These are phyloP conservation scores for Henningerozyma blattae DNA, from an alignment of 805 yeast genomes.

Conservation along the genomic window DNA sequence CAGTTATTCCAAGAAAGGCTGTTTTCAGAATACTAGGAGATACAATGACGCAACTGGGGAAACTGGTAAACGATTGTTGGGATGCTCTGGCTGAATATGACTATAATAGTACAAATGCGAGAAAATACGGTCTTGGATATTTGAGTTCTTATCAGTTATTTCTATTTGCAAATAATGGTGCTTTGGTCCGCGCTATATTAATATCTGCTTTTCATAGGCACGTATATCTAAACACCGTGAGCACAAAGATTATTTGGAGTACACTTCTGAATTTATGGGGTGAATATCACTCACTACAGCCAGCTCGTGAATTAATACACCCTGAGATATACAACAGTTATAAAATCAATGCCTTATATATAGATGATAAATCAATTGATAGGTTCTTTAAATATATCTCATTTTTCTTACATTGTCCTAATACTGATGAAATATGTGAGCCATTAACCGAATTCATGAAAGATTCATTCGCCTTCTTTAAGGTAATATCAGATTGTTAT, in stretches of 20 bases:
- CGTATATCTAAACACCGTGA: conserved; percentile 43
- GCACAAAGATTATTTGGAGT: conserved; percentile 60
- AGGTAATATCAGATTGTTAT: conserved; percentile 40
- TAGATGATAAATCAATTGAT: conserved; percentile 16
- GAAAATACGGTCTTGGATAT: conserved; percentile 44
- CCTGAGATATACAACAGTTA: conserved; percentile 20
- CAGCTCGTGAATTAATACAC: conserved; percentile 9
- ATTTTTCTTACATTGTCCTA: conserved; percentile 21
- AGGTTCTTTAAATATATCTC: conserved; percentile 10
- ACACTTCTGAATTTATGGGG: conserved; percentile 28
- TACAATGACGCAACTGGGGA: conserved; percentile 47
- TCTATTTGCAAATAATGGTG: conserved; percentile 44
- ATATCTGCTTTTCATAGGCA: conserved; percentile 60
- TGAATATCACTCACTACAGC: conserved; percentile 8
- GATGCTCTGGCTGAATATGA: conserved; percentile 56
- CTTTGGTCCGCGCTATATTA: conserved; percentile 52
- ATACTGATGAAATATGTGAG: conserved; percentile 50
- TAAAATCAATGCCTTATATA: conserved; percentile 12
- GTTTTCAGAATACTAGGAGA: conserved; percentile 52
- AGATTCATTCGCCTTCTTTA: conserved; percentile 48
- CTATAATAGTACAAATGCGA: conserved; percentile 35
- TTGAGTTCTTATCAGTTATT: conserved; percentile 65
- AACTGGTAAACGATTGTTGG: conserved; percentile 55
- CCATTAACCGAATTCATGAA: conserved; percentile 39
- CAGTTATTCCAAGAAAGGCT: conserved; percentile 63